These are phyloP conservation scores for Fusarium floridanum DNA, from an alignment of 2,329 filamentous ascomycete species.

Conservation along the genomic window DNA sequence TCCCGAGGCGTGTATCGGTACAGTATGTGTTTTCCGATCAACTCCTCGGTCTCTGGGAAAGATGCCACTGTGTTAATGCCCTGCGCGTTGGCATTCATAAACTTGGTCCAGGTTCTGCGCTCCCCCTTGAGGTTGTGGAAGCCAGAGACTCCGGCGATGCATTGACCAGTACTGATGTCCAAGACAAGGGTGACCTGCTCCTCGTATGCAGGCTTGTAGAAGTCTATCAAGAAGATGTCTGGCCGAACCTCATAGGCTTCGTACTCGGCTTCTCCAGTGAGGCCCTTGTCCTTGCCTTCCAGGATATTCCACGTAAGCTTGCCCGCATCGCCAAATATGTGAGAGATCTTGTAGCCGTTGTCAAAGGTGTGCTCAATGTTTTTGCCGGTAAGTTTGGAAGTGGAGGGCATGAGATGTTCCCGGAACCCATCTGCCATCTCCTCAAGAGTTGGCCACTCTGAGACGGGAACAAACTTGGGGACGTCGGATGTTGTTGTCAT, in stretches of 20 bases:
- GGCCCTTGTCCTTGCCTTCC: slow-evolving; percentile 4
- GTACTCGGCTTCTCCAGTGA: slow-evolving; percentile 10
- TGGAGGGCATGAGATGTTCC: slow-evolving; percentile 18
- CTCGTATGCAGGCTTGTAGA: slow-evolving; percentile 23
- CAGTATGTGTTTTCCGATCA: slow-evolving; percentile 29
- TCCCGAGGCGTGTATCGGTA: slow-evolving; percentile 26
- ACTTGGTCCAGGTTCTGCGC: slow-evolving; percentile 22
- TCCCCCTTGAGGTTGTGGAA: slow-evolving; percentile 9
- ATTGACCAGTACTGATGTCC: slow-evolving; percentile 1
- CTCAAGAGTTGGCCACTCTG: slow-evolving; percentile 24
- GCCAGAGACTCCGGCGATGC: slow-evolving; percentile 11
- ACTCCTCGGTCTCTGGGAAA: slow-evolving; percentile 15
- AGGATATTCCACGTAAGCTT: slow-evolving; percentile 15
- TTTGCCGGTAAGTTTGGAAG: slow-evolving; percentile 6
- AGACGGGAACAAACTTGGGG: slow-evolving; percentile 9
- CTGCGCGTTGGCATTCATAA: slow-evolving; percentile 11
- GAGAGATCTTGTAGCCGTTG: slow-evolving; percentile 19
- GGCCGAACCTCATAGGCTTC: slow-evolving; percentile 26
- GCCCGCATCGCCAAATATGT: not conserved
- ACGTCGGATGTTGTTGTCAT: not conserved
- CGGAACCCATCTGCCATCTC: slow-evolving; percentile 25
- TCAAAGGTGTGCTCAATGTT: slow-evolving; percentile 17
- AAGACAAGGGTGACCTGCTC: slow-evolving; percentile 23
- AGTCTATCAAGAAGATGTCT: slow-evolving; percentile 30
- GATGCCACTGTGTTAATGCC: not conserved